Evolutionary conservation across 768 basidiomycete genomes (phyloP).

Genomic region (Xerocomus brunneocitrinus): DNA sequence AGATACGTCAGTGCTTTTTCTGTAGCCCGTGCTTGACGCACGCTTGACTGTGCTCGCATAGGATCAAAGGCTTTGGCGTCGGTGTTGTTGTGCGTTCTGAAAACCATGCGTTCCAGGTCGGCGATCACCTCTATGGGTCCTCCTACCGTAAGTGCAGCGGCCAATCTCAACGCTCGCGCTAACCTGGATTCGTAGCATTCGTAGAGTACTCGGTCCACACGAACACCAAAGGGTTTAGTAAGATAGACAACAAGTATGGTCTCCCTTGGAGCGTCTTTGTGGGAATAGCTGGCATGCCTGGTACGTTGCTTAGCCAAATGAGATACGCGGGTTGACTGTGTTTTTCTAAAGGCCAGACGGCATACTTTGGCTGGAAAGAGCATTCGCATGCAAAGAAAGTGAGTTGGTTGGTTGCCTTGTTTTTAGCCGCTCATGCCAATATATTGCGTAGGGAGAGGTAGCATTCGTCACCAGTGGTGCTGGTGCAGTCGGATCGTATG

Average conservation of each 20-base stretch:
- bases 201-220: slow-evolving; percentile 14
- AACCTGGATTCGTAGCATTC: slow-evolving; percentile 29
- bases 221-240: not conserved
- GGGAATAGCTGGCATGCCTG: slow-evolving; percentile 28
- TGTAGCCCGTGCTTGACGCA: not conserved
- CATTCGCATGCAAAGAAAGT: slow-evolving; percentile 17
- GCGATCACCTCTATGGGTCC: slow-evolving; percentile 14
- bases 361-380: slow-evolving; percentile 7
- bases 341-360: slow-evolving; percentile 15
- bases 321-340: not conserved
- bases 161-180: not conserved
- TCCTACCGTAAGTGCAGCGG: slow-evolving; percentile 18
- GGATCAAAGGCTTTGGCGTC: slow-evolving; percentile 34
- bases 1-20: slow-evolving; percentile 1
- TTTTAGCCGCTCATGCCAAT: not conserved
- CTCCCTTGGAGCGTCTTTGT: slow-evolving; percentile 28
- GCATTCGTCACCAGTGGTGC: slow-evolving; percentile 44
- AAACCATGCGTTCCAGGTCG: slow-evolving; percentile 1
- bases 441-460: slow-evolving; percentile 38
- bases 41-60: not conserved
- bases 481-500: slow-evolving; percentile 59
- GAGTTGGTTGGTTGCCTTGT: slow-evolving; percentile 2
- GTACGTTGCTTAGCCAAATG: not conserved
- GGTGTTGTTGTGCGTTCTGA: slow-evolving; percentile 24
- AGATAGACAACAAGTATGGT: slow-evolving; percentile 23